phyloP scores from a whole-genome alignment of 2,329 filamentous ascomycete genomes.

The Alternaria longipes region DNA sequence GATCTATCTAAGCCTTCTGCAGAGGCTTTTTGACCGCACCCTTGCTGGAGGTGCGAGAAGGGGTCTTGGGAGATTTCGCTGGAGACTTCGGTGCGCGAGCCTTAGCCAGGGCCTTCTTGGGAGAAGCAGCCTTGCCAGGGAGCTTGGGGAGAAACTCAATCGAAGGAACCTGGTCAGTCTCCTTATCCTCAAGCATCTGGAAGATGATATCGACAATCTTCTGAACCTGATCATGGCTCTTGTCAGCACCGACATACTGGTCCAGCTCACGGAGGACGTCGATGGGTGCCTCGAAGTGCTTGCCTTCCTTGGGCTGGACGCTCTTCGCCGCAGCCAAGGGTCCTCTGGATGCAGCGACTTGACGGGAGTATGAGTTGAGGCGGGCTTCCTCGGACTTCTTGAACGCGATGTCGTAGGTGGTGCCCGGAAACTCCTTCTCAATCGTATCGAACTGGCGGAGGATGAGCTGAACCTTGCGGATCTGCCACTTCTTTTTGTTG shows the following conservation, averaged over 20 bases:
- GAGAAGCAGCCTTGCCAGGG: conserved; percentile 21
- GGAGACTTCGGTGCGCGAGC: conserved; percentile 16
- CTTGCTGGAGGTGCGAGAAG: conserved; percentile 31
- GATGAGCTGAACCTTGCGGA: conserved; percentile 47
- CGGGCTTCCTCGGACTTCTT: conserved; percentile 50
- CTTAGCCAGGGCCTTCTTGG: conserved; percentile 24
- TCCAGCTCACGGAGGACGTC: conserved; percentile 44
- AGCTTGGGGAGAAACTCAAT: conserved; percentile 46
- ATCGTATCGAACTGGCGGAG: conserved; percentile 46
- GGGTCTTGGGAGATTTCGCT: conserved; percentile 16
- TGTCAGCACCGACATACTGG: conserved; percentile 31
- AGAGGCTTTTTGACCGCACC: conserved; percentile 38
- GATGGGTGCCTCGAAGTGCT: conserved; percentile 47
- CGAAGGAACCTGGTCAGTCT: conserved; percentile 38
- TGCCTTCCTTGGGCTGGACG: conserved; percentile 25
- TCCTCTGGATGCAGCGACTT: conserved; percentile 23
- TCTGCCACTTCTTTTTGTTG: conserved; percentile 47
- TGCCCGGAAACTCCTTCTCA: conserved; percentile 40
- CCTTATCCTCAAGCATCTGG: conserved; percentile 39
- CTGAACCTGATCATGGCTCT: conserved; percentile 31
- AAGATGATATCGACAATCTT: conserved; percentile 36
- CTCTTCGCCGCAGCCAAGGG: conserved; percentile 18
- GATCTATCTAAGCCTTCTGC: conserved; percentile 16
- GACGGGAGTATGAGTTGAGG: conserved; percentile 40
- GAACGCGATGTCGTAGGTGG: conserved; percentile 42